A percentile compares a stretch with the other conserved stretches of the same genome.
Evolutionary conservation across 2,329 filamentous ascomycete genomes (phyloP).

Genomic region (Knufia fluminis): DNA sequence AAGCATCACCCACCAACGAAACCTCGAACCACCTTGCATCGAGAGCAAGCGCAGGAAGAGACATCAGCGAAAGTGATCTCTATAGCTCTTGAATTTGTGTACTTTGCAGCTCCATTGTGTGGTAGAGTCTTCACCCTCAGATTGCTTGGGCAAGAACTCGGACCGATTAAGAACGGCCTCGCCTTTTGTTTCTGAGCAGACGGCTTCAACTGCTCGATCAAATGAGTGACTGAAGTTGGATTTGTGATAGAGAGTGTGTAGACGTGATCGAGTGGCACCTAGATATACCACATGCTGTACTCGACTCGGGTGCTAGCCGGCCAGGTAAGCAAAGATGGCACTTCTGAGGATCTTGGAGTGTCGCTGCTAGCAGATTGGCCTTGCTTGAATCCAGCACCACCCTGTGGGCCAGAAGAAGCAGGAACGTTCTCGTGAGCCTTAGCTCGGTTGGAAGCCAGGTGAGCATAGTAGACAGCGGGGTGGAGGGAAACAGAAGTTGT

Average conservation of each 20-base stretch:
- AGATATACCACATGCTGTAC: constrained; percentile 36
- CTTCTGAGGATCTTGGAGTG: constrained; percentile 26
- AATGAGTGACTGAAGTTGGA: constrained; percentile 6
- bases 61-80: background rate
- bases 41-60: constrained; percentile 7
- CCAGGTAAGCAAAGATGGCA: constrained; percentile 29
- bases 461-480: constrained; percentile 92
- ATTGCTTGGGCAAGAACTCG: background rate
- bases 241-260: background rate
- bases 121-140: background rate
- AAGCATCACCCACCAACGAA: constrained; percentile 4
- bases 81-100: background rate
- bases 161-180: constrained; percentile 19
- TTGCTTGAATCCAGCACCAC: constrained; percentile 30
- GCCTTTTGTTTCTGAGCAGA: constrained; percentile 23
- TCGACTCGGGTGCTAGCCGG: constrained; percentile 18
- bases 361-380: constrained; percentile 24
- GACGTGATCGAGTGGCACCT: constrained; percentile 8
- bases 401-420: constrained; percentile 32
- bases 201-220: constrained; percentile 21
- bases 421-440: constrained; percentile 58
- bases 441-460: constrained; percentile 74
- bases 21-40: constrained; percentile 7
- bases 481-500: constrained; percentile 83
- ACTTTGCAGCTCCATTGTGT: background rate